Evolutionary conservation across 2,329 filamentous ascomycete genomes (phyloP).

Genomic region (Cercospora sp.): DNA sequence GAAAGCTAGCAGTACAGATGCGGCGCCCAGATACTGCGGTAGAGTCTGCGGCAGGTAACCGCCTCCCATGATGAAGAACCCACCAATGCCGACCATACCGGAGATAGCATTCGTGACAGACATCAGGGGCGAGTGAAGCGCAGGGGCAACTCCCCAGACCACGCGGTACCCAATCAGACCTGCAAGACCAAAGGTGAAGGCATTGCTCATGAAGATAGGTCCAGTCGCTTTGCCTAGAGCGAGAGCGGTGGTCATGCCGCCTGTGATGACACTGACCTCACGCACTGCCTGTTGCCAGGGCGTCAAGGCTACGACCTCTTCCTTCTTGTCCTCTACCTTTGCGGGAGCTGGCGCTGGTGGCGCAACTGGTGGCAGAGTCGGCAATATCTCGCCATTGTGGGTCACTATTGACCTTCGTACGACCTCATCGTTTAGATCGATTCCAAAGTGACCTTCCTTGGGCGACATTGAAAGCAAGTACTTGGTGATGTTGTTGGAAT

Average conservation of each 20-base stretch:
- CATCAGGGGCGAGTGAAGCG: conserved; percentile 86
- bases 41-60: conserved; percentile 75
- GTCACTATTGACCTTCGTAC: conserved; percentile 83
- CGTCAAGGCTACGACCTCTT: conserved; percentile 67
- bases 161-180: conserved; percentile 84
- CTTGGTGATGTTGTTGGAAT: conserved; percentile 93
- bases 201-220: conserved; percentile 83
- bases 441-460: conserved; percentile 73
- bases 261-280: conserved; percentile 72
- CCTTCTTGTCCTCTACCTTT: conserved; percentile 52
- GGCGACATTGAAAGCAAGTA: conserved; percentile 79
- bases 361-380: conserved; percentile 69
- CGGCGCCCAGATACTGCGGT: conserved; percentile 74
- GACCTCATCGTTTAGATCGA: conserved; percentile 81
- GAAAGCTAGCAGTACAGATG: conserved; percentile 80
- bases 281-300: conserved; percentile 79
- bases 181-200: conserved; percentile 80
- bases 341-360: conserved; percentile 56
- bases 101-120: conserved; percentile 92
- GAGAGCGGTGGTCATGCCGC: conserved; percentile 72
- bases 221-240: conserved; percentile 78
- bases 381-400: conserved; percentile 71
- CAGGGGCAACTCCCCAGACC: conserved; percentile 82
- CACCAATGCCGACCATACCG: conserved; percentile 83
- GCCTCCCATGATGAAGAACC: conserved; percentile 84